Evolutionary conservation across 2,329 filamentous ascomycete genomes (phyloP).

Genomic region (Macroventuria anomochaeta): DNA sequence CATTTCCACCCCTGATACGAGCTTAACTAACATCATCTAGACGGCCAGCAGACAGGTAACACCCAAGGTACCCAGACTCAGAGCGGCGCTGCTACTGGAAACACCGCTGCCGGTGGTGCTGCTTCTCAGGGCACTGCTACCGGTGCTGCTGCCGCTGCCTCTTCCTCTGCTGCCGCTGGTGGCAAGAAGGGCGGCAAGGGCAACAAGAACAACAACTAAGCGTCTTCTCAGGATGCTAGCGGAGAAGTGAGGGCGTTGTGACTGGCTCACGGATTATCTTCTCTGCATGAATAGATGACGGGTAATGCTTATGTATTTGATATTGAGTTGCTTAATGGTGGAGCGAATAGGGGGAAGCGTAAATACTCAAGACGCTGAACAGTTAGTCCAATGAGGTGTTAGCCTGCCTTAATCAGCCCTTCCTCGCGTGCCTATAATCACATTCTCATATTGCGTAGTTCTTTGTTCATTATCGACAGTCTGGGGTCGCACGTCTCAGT

Average conservation of each 20-base stretch:
- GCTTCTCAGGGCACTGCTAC: not conserved
- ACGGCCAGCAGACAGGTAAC: constrained; percentile 8
- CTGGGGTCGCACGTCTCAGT: constrained; percentile 1
- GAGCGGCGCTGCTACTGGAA: not conserved
- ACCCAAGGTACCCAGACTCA: constrained; percentile 1
- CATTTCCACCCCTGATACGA: too few species aligned
- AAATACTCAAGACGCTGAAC: constrained; percentile 17
- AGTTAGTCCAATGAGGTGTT: constrained; percentile 8
- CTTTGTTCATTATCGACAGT: not conserved
- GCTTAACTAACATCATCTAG: not conserved
- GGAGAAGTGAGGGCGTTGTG: constrained; percentile 17
- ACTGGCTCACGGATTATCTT: constrained; percentile 19
- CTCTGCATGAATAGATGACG: constrained; percentile 2
- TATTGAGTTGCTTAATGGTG: constrained; percentile 5
- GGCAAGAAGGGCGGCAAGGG: constrained; percentile 4
- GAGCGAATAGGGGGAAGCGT: constrained; percentile 7
- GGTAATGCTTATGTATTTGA: constrained; percentile 9
- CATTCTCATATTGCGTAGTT: too few species aligned
- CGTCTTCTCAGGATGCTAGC: not conserved
- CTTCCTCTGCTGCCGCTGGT: not conserved
- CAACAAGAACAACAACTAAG: constrained; percentile 14
- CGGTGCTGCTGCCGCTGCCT: not conserved
- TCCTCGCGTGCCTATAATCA: too few species aligned
- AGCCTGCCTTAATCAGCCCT: constrained; percentile 10
- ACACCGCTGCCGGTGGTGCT: not conserved